These are phyloP conservation scores for Cystofilobasidium bisporidii DNA, from an alignment of 768 basidiomycete species.

Conservation along the genomic window DNA sequence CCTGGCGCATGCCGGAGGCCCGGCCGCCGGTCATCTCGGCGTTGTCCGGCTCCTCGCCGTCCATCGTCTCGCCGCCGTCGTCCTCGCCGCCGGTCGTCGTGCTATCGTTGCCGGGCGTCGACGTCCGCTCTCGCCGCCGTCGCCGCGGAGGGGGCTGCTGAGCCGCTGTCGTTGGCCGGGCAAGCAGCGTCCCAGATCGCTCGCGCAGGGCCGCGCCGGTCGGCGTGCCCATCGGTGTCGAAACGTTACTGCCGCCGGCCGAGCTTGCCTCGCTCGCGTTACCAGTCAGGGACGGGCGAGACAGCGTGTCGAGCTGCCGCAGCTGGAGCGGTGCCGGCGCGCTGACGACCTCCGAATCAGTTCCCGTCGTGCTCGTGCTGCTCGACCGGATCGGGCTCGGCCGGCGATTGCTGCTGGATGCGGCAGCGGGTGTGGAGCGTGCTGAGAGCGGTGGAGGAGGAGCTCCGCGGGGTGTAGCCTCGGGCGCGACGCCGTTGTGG, in stretches of 20 bases:
- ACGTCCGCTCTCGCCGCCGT: slow-evolving; percentile 27
- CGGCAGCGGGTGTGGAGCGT: background rate
- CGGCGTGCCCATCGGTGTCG: slow-evolving; percentile 39
- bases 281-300: slow-evolving; percentile 4
- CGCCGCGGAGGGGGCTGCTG: slow-evolving; percentile 31
- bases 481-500: background rate
- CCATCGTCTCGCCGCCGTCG: slow-evolving; percentile 36
- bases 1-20: background rate
- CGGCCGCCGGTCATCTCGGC: background rate
- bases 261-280: slow-evolving; percentile 31
- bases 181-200: slow-evolving; percentile 37
- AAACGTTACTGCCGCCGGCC: slow-evolving; percentile 34
- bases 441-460: background rate
- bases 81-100: slow-evolving; percentile 34
- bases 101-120: slow-evolving; percentile 16
- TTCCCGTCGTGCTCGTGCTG: slow-evolving; percentile 10
- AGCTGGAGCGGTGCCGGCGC: background rate
- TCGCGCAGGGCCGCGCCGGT: slow-evolving; percentile 30
- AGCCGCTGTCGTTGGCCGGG: slow-evolving; percentile 30
- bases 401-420: background rate
- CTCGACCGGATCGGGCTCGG: slow-evolving; percentile 12
- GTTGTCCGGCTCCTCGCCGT: slow-evolving; percentile 31
- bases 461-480: background rate
- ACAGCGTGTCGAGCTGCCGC: slow-evolving; percentile 5
- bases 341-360: background rate